Conservation (phyloP, 441 rosid species). For the Kokia cookei region DNA sequence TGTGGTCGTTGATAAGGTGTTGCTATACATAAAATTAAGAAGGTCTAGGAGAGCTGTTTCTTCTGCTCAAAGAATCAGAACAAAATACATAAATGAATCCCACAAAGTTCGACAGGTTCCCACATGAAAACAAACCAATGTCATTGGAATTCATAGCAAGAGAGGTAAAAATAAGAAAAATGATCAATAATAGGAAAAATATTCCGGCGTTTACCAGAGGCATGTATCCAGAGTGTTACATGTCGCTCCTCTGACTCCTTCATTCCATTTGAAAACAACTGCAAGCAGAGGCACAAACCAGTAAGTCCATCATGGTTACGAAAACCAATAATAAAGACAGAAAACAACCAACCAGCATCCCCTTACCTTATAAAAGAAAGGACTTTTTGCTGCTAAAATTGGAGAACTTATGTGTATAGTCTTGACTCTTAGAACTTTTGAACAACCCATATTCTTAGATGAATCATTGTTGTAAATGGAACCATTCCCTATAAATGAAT, state of each 20-base stretch:
- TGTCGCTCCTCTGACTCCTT: constrained; percentile 80
- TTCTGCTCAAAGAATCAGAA: constrained; percentile 32
- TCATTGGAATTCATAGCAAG: neutral
- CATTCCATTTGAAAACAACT: constrained; percentile 96
- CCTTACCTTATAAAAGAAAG: constrained; percentile 67
- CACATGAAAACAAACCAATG: neutral
- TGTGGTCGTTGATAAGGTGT: constrained; percentile 36
- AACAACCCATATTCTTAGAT: constrained; percentile 38
- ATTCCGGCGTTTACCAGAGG: constrained; percentile 53
- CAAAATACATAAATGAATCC: neutral
- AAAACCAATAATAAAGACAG: neutral
- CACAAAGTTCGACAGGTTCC: neutral
- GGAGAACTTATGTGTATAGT: constrained; percentile 72
- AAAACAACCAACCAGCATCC: neutral
- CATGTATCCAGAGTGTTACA: constrained; percentile 66
- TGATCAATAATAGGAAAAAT: neutral
- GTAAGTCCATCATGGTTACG: neutral
- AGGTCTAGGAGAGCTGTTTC: constrained; percentile 73
- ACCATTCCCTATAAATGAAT: constrained; percentile 35
- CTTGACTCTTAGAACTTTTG: constrained; percentile 42
- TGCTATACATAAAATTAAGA: constrained; percentile 66
- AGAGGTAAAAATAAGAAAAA: neutral
- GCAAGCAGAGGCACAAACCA: constrained; percentile 2
- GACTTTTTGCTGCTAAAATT: constrained; percentile 77
- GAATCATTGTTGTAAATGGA: constrained; percentile 26